Evolutionary conservation across 169 alveolate genomes (phyloP), one percentile per base, ranked within the genome.

Genomic region (Cardiosporidium cionae): DNA sequence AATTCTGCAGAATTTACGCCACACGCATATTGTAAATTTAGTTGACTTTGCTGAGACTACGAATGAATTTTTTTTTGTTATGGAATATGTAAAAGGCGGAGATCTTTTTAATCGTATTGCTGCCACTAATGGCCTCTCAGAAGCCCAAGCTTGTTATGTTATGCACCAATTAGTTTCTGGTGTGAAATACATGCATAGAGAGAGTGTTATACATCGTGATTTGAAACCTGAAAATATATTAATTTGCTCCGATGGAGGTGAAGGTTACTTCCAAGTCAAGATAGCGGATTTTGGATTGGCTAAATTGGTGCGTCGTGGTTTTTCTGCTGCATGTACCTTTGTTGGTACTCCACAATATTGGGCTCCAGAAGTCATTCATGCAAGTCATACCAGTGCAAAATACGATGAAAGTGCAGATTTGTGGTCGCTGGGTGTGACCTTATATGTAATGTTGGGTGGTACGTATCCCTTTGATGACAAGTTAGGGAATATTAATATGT

Each of bases 41-140:
- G 53, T 68, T 1, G 87, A 80, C 58, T 76, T 65, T 36, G 69
- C 79, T 6, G 87, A 84, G 36, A 77, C 88, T 29, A 72, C 67
- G 0, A 86, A 82, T 52, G 32, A 64, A 58, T 71, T 87, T 28
- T 87, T 78, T 65, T 67, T 87, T 65, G 84, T 89, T 27, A 81
- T 84, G 85, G 95, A 90, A 44, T 82, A 81, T 32, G 77, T 81
- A 32, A 72, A 81, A 44, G 93, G 93, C 32, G 95, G 95, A 7
- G 95, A 90, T 72, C 80, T 90, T 65, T 90, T 87, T 65, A 84
- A 81, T 71, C 82, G 82, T 69, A 78, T 90, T 2, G 90, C 83
- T 44, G 86, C 83, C 52, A 31, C 65, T 34, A 85, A 85, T 1
- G 44, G 82, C 52, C 71, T 84, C 29, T 64, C 86, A 4, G 89